These are phyloP conservation scores for Lagenidium giganteum DNA, from an alignment of 352 stramenopile genomes.

Conservation along the genomic window DNA sequence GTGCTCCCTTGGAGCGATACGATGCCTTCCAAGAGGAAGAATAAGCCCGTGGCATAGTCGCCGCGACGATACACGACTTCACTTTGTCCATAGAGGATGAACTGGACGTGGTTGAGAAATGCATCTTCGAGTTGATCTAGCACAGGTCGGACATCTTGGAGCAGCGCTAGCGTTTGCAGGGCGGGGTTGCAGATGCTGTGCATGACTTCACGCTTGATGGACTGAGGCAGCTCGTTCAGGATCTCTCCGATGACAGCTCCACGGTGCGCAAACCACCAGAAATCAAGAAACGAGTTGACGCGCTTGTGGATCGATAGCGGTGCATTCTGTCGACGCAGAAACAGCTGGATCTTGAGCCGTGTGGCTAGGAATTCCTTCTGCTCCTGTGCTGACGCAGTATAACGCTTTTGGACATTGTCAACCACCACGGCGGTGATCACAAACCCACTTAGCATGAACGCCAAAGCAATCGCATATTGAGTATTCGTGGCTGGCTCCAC, in stretches of 20 bases:
- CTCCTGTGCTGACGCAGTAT: conserved; percentile 37
- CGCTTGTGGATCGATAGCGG: conserved; percentile 31
- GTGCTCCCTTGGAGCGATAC: conserved; percentile 11
- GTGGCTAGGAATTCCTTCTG: conserved; percentile 41
- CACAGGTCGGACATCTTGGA: conserved; percentile 14
- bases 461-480: conserved; percentile 31
- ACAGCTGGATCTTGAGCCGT: conserved; percentile 32
- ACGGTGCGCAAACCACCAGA: conserved; percentile 41
- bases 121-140: conserved; percentile 27
- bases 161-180: conserved; percentile 25
- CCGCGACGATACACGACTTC: conserved; percentile 35
- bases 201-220: conserved; percentile 28
- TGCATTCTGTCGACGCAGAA: conserved; percentile 35
- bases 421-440: conserved; percentile 42
- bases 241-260: conserved; percentile 33
- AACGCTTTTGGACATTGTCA: conserved; percentile 50
- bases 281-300: conserved; percentile 39
- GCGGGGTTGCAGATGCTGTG: conserved; percentile 27
- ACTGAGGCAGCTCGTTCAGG: conserved; percentile 24
- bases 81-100: conserved; percentile 33
- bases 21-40: conserved; percentile 28
- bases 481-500: conserved; percentile 28
- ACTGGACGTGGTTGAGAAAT: conserved; percentile 28
- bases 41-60: conserved; percentile 27
- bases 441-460: conserved; percentile 44